Percentiles rank a stretch among this genome's conserved stretches.
phyloP scores from a whole-genome alignment of 1,284 basidiomycete genomes.

The Microbotryum violaceum region DNA sequence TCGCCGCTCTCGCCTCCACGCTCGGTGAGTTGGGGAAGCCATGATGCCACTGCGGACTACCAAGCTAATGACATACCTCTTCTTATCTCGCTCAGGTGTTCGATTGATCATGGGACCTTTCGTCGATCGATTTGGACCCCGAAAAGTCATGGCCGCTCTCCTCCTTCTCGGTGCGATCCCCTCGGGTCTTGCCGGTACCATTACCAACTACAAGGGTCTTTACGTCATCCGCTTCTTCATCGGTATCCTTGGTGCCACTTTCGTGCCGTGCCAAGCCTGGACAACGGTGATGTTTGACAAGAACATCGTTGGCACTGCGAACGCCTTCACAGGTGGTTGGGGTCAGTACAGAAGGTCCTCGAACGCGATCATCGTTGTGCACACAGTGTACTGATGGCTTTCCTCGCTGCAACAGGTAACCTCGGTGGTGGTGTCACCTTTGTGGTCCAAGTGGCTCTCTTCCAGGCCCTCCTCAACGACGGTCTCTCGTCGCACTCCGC shows the following conservation, averaged over 20 bases:
- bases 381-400: not conserved
- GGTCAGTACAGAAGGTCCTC: slow-evolving; percentile 3
- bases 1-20: slow-evolving; percentile 51
- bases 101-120: slow-evolving; percentile 53
- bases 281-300: slow-evolving; percentile 57
- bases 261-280: slow-evolving; percentile 43
- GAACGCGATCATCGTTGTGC: not conserved
- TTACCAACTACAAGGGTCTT: slow-evolving; percentile 46
- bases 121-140: slow-evolving; percentile 46
- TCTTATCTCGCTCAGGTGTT: slow-evolving; percentile 37
- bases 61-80: slow-evolving; percentile 30
- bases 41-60: slow-evolving; percentile 21
- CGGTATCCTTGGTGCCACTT: slow-evolving; percentile 49
- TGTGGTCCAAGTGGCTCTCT: slow-evolving; percentile 54
- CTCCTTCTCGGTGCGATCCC: slow-evolving; percentile 57
- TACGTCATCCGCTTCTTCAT: slow-evolving; percentile 50
- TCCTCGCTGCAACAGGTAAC: slow-evolving; percentile 54
- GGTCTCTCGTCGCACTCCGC: slow-evolving; percentile 48
- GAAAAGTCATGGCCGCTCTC: slow-evolving; percentile 56
- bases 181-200: slow-evolving; percentile 55
- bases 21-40: not conserved
- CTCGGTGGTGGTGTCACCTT: slow-evolving; percentile 50
- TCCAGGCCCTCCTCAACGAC: slow-evolving; percentile 45
- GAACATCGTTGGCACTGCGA: slow-evolving; percentile 49
- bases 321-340: slow-evolving; percentile 25